Conservation (phyloP, 139 green algal species). For the Chlorella sp. region DNA sequence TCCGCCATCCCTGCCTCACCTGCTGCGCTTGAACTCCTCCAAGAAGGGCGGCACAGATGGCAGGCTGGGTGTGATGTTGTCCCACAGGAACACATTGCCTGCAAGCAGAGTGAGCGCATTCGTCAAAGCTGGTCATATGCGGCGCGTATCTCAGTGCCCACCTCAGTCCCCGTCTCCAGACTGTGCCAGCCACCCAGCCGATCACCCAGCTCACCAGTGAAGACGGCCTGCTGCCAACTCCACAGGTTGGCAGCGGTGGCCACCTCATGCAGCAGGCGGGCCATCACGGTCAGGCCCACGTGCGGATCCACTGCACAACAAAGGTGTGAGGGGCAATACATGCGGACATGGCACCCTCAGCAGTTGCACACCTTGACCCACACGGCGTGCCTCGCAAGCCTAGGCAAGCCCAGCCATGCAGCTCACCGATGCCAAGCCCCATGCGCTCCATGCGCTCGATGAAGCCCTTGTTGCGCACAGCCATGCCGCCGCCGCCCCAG, state of each 20-base stretch:
- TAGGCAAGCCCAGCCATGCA: too few species aligned
- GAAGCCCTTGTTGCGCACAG: slow-evolving; percentile 40
- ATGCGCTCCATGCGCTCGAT: slow-evolving; percentile 63
- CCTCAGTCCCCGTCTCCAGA: too few species aligned
- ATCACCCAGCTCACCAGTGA: background rate
- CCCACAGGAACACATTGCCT: slow-evolving; percentile 35
- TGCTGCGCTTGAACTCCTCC: slow-evolving; percentile 12
- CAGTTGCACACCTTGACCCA: too few species aligned
- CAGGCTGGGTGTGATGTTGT: slow-evolving; percentile 7
- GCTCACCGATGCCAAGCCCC: slow-evolving; percentile 71
- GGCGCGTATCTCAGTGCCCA: too few species aligned
- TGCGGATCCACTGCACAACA: slow-evolving; percentile 39
- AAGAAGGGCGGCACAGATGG: slow-evolving; percentile 33
- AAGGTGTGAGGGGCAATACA: background rate
- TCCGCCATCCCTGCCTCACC: background rate
- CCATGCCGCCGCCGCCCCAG: slow-evolving; percentile 63
- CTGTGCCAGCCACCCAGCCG: too few species aligned
- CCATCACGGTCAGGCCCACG: slow-evolving; percentile 57
- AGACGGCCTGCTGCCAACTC: slow-evolving; percentile 20
- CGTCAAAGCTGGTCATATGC: too few species aligned
- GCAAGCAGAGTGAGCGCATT: background rate
- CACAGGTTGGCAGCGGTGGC: background rate
- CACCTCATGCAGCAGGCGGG: slow-evolving; percentile 22
- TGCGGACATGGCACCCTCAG: too few species aligned
- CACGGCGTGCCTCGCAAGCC: too few species aligned